Evolutionary conservation across 2,329 filamentous ascomycete genomes (phyloP), one percentile per base, ranked within the genome.

Genomic region (Venturia pyrina): DNA sequence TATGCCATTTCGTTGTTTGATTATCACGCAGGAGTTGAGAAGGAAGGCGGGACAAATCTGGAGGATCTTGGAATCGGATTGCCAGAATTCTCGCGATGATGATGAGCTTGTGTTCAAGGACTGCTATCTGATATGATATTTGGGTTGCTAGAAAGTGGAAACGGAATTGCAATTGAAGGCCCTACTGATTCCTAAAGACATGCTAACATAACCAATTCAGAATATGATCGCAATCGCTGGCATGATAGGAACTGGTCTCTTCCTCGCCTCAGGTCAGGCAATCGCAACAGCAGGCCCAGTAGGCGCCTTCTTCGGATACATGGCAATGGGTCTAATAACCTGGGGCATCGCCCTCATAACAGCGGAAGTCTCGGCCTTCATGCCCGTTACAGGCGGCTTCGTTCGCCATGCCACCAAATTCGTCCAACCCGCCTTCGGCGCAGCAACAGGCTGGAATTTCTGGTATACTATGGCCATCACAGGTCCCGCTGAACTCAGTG

Each of bases 321-420:
- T 66, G 28, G 46, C 68, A 21, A 71, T 68, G 64, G 68, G 68
- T 11, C 63, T 66, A 0, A 28, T 68, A 5, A 34, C 83, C 71
- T 67, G 82, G 80, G 95, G 89, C 69, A 83, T 88, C 69, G 90
- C 89, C 84, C 88, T 91, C 78, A 88, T 85, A 5, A 77, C 92
- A 7, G 89, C 89, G 24, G 89, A 92, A 73, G 78, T 91, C 70
- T 89, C 89, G 3, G 91, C 89, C 7, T 76, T 91, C 1, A 90
- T 88, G 69, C 89, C 89, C 0, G 87, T 85, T 0, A 86, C 86
- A 5, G 89, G 89, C 2, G 86, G 87, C 0, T 91, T 91, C 70
- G 86, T 86, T n/a, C 85, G 83, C 11, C 82, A 90, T 44, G 86
- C 86, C 0, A 86, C 68, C 68, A 78, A 78, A 70, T 80, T 80